Conservation (phyloP, 352 stramenopile species). For the Phytophthora boehmeriae region DNA sequence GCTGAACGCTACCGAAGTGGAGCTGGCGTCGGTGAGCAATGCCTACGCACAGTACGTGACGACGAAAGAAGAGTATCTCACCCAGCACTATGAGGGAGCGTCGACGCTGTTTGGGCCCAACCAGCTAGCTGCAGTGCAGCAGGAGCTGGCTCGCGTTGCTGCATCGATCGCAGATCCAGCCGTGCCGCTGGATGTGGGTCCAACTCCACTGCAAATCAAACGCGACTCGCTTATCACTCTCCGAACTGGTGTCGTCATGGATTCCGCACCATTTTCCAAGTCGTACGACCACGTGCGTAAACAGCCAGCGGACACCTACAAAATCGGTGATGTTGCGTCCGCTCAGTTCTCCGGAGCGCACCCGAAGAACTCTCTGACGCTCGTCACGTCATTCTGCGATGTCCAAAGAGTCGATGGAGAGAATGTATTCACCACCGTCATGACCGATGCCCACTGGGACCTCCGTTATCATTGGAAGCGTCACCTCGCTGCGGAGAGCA, state of each 20-base stretch:
- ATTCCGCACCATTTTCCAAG: slow-evolving; percentile 26
- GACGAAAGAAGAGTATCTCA: slow-evolving; percentile 53
- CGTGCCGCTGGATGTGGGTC: slow-evolving; percentile 31
- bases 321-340: slow-evolving; percentile 29
- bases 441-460: no score
- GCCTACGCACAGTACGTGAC: slow-evolving; percentile 45
- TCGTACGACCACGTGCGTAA: slow-evolving; percentile 31
- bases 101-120: slow-evolving; percentile 68
- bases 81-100: slow-evolving; percentile 64
- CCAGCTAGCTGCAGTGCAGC: slow-evolving; percentile 48
- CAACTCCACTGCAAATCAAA: slow-evolving; percentile 41
- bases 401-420: no score
- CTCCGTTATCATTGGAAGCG: no score
- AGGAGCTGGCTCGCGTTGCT: slow-evolving; percentile 46
- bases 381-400: slow-evolving; percentile 48
- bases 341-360: slow-evolving; percentile 19
- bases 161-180: slow-evolving; percentile 24
- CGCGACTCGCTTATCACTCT: slow-evolving; percentile 33
- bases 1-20: slow-evolving; percentile 44
- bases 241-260: slow-evolving; percentile 36
- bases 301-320: slow-evolving; percentile 25
- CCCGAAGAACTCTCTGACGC: slow-evolving; percentile 40
- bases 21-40: slow-evolving; percentile 48
- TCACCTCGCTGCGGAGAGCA: no score
- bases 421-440: no score